These are phyloP conservation scores for Hanseniaspora taiwanica DNA, from an alignment of 805 yeast species.

Conservation along the genomic window DNA sequence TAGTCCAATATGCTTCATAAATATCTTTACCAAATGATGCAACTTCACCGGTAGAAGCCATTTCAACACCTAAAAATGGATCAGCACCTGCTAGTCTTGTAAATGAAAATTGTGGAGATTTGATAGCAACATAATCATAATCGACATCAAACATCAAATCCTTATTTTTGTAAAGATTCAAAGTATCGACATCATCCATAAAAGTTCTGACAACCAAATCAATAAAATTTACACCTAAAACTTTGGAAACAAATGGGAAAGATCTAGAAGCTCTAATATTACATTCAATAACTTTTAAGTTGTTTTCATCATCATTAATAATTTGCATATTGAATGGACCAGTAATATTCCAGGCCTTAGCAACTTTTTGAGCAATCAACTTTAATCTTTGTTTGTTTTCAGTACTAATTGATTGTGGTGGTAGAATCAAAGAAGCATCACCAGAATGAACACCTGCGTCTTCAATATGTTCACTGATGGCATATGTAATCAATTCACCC, in stretches of 20 bases:
- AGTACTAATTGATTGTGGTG: conserved; percentile 88
- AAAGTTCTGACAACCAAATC: conserved; percentile 88
- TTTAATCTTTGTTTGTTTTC: conserved; percentile 87
- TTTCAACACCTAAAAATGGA: conserved; percentile 97
- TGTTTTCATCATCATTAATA: conserved; percentile 79
- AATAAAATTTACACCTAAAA: conserved; percentile 88
- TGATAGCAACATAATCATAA: conserved; percentile 83
- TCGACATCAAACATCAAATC: conserved; percentile 60
- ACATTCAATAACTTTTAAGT: conserved; percentile 96
- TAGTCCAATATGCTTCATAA: conserved; percentile 93
- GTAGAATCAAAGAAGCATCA: conserved; percentile 94
- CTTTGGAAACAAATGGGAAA: conserved; percentile 96
- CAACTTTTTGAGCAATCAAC: conserved; percentile 91
- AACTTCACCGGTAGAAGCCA: conserved; percentile 98
- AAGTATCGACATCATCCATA: conserved; percentile 48
- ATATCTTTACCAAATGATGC: conserved; percentile 88
- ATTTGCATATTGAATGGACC: conserved; percentile 97
- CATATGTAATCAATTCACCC: conserved; percentile 92
- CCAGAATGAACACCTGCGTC: conserved; percentile 99
- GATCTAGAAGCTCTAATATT: conserved; percentile 99
- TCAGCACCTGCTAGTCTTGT: conserved; percentile 98
- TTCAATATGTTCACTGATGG: conserved; percentile 96
- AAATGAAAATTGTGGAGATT: conserved; percentile 97
- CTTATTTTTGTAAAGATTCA: conserved; percentile 3
- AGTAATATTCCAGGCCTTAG: conserved; percentile 85